Conservation (phyloP, 108 stramenopile species). For the Cyclotella sp. region DNA sequence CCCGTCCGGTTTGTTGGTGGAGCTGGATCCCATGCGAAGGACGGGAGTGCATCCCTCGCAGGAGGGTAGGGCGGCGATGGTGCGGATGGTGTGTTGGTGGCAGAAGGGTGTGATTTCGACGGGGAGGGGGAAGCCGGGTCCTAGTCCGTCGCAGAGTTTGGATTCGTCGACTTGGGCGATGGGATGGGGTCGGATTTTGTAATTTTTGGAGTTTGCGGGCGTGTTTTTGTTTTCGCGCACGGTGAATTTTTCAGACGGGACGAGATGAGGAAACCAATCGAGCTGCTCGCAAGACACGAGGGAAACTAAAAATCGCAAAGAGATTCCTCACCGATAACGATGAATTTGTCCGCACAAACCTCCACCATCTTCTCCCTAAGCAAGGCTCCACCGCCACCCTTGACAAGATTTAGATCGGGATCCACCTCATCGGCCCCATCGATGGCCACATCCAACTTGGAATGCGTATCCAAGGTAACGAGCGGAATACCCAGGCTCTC, state of each 20-base stretch:
- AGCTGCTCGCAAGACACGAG: no score
- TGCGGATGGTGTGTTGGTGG: slow-evolving; percentile 94
- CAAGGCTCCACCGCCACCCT: slow-evolving; percentile 97
- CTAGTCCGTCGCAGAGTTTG: slow-evolving; percentile 94
- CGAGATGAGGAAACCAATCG: no score
- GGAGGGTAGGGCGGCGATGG: slow-evolving; percentile 84
- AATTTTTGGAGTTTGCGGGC: not conserved
- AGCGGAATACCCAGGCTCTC: slow-evolving; percentile 92
- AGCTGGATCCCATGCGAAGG: slow-evolving; percentile 84
- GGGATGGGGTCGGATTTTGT: not conserved
- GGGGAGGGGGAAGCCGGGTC: slow-evolving; percentile 93
- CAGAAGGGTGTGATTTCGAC: slow-evolving; percentile 98
- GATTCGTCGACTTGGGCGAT: slow-evolving; percentile 88
- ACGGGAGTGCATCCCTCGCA: slow-evolving; percentile 91
- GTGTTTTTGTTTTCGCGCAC: not conserved
- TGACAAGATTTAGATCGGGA: slow-evolving; percentile 94
- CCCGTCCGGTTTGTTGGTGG: slow-evolving; percentile 87
- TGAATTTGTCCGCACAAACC: slow-evolving; percentile 81
- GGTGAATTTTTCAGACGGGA: no score
- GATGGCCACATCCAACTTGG: slow-evolving; percentile 97
- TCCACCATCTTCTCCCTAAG: slow-evolving; percentile 99
- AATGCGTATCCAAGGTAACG: slow-evolving; percentile 93
- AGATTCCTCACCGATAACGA: slow-evolving; percentile 73
- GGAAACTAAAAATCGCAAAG: not conserved
- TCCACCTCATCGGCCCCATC: slow-evolving; percentile 99